phyloP scores from a whole-genome alignment of 345 rosid genomes.

The Nephelium lappaceum region DNA sequence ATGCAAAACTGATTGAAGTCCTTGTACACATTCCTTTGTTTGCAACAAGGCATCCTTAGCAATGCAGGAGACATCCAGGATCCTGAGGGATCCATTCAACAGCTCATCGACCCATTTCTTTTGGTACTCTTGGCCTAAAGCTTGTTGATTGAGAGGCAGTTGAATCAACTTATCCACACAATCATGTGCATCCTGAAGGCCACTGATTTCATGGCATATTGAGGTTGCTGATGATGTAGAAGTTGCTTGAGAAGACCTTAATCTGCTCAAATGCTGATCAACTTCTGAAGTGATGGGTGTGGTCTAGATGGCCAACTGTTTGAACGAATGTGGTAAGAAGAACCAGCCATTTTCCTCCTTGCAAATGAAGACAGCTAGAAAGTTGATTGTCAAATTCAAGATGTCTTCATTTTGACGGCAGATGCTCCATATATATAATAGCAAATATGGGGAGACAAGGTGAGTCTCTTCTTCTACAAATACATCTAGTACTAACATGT shows the following conservation, averaged over 20 bases:
- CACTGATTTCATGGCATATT: constrained; percentile 19
- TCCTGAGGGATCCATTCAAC: constrained; percentile 26
- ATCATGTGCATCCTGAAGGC: constrained; percentile 37
- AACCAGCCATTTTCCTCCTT: constrained; percentile 1
- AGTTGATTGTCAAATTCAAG: constrained; percentile 7
- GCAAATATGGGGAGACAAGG: constrained; percentile 16
- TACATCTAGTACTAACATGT: neutral
- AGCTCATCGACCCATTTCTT: constrained; percentile 3
- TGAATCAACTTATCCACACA: constrained; percentile 23
- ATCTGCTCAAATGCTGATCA: constrained; percentile 28
- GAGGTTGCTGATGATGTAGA: constrained; percentile 14
- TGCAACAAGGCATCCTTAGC: constrained; percentile 40
- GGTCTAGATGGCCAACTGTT: constrained; percentile 13
- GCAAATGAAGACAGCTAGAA: neutral
- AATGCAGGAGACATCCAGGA: constrained; percentile 30
- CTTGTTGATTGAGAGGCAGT: neutral
- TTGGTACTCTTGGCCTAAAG: neutral
- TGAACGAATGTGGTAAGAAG: constrained; percentile 16
- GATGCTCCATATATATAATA: constrained; percentile 6
- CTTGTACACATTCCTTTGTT: constrained; percentile 29
- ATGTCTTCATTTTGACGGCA: neutral
- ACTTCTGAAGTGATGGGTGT: constrained; percentile 37
- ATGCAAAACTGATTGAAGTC: constrained; percentile 35
- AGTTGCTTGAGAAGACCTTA: constrained; percentile 14
- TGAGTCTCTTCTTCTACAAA: constrained; percentile 17